Conservation (phyloP, 1,284 basidiomycete species). For the Leccinum ponderosum region DNA sequence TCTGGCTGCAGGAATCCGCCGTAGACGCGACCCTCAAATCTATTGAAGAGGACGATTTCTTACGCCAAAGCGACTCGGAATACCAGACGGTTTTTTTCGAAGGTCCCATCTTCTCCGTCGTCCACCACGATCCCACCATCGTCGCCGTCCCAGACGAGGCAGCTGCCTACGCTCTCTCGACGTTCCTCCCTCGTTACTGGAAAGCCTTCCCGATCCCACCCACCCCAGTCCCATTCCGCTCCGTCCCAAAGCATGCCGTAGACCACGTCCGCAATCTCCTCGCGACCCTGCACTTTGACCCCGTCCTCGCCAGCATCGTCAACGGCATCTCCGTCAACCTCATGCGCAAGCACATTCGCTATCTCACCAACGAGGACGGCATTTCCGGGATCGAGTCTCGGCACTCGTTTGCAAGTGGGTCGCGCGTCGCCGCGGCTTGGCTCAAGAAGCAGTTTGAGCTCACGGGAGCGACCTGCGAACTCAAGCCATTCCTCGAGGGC, state of each 20-base stretch:
- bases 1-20: constrained; percentile 16
- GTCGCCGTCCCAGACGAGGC: constrained; percentile 20
- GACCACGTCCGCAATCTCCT: constrained; percentile 52
- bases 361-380: constrained; percentile 79
- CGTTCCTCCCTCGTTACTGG: constrained; percentile 59
- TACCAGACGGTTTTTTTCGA: constrained; percentile 23
- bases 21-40: constrained; percentile 41
- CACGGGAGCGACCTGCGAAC: constrained; percentile 71
- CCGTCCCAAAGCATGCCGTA: constrained; percentile 54
- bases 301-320: constrained; percentile 60
- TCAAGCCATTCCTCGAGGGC: constrained; percentile 63
- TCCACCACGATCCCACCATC: constrained; percentile 9
- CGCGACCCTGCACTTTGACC: constrained; percentile 53
- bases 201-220: constrained; percentile 54
- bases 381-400: constrained; percentile 66
- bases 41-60: constrained; percentile 12
- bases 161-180: constrained; percentile 37
- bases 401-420: constrained; percentile 76
- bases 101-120: constrained; percentile 13
- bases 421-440: constrained; percentile 72
- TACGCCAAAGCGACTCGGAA: background rate
- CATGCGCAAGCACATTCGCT: constrained; percentile 71
- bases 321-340: constrained; percentile 61
- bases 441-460: constrained; percentile 69
- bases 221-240: constrained; percentile 45